Conservation (phyloP, 2,329 filamentous ascomycete genomes). For the Aspergillus sclerotialis region DNA sequence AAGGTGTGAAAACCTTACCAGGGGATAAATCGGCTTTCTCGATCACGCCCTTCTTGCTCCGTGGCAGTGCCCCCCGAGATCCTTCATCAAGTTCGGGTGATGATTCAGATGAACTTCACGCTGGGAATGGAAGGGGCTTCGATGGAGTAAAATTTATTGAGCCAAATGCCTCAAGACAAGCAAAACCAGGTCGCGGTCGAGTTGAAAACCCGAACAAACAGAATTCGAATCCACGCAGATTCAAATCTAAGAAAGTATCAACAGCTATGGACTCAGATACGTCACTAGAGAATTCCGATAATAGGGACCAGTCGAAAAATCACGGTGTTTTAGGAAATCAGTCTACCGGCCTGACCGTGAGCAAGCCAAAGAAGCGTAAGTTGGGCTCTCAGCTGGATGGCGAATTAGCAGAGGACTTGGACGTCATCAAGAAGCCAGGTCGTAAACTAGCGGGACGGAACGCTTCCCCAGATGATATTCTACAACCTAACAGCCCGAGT, state of each 20-base stretch:
- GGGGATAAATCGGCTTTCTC: constrained; percentile 91
- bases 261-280: constrained; percentile 7
- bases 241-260: neutral
- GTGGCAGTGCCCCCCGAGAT: constrained; percentile 52
- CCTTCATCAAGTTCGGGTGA: constrained; percentile 20
- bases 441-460: neutral
- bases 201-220: neutral
- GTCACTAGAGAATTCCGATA: constrained; percentile 2
- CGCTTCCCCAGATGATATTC: too few species aligned
- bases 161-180: neutral
- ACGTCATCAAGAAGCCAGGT: neutral
- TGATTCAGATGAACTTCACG: constrained; percentile 17
- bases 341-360: constrained; percentile 9
- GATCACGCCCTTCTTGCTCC: constrained; percentile 87
- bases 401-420: constrained; percentile 60
- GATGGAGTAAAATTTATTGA: too few species aligned
- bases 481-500: too few species aligned
- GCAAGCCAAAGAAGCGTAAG: constrained; percentile 63
- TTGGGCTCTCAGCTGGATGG: constrained; percentile 54
- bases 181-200: neutral
- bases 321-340: constrained; percentile 12
- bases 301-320: constrained; percentile 10
- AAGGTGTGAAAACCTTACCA: constrained; percentile 51
- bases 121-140: constrained; percentile 8
- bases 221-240: neutral